Percentiles rank a stretch among this genome's conserved stretches.
Conservation (phyloP, 805 yeast species). For the Candida hungchunana region DNA sequence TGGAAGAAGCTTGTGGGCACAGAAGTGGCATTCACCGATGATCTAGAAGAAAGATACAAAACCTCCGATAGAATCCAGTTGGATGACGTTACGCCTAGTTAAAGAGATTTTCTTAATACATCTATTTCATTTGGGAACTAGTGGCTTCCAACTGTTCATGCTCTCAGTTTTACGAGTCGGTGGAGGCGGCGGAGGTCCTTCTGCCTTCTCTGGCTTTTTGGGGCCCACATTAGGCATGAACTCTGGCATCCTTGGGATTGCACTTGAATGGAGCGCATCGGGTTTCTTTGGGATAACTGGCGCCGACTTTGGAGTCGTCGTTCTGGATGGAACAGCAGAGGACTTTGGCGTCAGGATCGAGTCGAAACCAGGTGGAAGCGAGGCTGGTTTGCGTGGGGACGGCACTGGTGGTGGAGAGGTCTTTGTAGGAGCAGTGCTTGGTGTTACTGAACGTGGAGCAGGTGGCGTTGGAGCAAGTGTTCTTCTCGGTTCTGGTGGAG, state of each 20-base stretch:
- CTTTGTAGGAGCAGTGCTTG: constrained; percentile 5
- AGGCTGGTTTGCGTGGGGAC: constrained; percentile 27
- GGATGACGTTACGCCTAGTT: constrained; percentile 23
- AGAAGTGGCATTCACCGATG: constrained; percentile 42
- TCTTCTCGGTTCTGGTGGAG: constrained; percentile 14
- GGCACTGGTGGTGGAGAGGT: constrained; percentile 30
- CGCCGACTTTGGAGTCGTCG: constrained; percentile 12
- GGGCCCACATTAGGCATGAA: constrained; percentile 1
- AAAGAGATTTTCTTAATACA: constrained; percentile 1
- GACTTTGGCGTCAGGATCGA: constrained; percentile 32
- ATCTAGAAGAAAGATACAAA: constrained; percentile 18
- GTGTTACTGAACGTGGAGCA: constrained; percentile 12
- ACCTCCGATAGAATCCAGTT: constrained; percentile 20
- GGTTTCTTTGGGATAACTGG: constrained; percentile 21
- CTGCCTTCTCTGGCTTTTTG: constrained; percentile 7
- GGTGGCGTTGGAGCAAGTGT: constrained; percentile 14
- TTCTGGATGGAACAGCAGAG: constrained; percentile 20
- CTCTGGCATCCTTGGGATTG: constrained; percentile 1
- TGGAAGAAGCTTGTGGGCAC: constrained; percentile 84
- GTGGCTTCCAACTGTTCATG: constrained; percentile 21
- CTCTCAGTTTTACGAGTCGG: constrained; percentile 12
- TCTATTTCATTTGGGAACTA: constrained; percentile 17
- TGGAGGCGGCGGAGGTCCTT: constrained; percentile 17
- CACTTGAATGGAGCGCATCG: constrained; percentile 3
- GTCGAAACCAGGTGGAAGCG: constrained; percentile 36